phyloP scores from a whole-genome alignment of 2,329 filamentous ascomycete species.

The Apiospora saccharicola region DNA sequence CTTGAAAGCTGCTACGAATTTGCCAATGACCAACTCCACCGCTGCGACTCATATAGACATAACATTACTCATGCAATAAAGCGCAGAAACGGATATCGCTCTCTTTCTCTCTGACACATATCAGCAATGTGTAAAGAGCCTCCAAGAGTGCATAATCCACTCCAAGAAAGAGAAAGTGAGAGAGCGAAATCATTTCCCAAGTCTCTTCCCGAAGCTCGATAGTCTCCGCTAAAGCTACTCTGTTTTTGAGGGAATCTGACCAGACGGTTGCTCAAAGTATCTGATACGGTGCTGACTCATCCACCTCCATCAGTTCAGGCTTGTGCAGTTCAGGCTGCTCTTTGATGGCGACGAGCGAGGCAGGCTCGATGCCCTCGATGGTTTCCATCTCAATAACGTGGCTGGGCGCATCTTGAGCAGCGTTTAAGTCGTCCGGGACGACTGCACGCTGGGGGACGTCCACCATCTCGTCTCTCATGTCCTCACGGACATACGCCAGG shows the following conservation, averaged over 20 bases:
- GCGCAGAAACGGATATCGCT: not conserved
- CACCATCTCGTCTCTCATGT: slow-evolving; percentile 63
- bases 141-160: not conserved
- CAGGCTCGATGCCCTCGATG: slow-evolving; percentile 39
- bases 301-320: not conserved
- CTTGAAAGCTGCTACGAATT: not conserved
- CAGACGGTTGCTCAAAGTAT: not conserved
- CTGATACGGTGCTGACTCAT: slow-evolving; percentile 13
- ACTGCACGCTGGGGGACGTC: slow-evolving; percentile 51
- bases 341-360: not conserved
- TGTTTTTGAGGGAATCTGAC: too few species aligned
- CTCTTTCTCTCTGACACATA: not conserved
- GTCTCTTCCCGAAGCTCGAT: not conserved
- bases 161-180: not conserved
- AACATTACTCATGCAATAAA: slow-evolving; percentile 3
- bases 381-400: slow-evolving; percentile 37
- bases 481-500: slow-evolving; percentile 81
- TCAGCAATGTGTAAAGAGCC: not conserved
- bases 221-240: not conserved
- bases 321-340: not conserved
- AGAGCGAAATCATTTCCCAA: not conserved
- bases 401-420: not conserved
- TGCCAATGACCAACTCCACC: not conserved
- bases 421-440: slow-evolving; percentile 4
- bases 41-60: not conserved